These are phyloP conservation scores for Sporothrix variecibatus DNA, from an alignment of 2,329 filamentous ascomycete genomes.

Conservation along the genomic window DNA sequence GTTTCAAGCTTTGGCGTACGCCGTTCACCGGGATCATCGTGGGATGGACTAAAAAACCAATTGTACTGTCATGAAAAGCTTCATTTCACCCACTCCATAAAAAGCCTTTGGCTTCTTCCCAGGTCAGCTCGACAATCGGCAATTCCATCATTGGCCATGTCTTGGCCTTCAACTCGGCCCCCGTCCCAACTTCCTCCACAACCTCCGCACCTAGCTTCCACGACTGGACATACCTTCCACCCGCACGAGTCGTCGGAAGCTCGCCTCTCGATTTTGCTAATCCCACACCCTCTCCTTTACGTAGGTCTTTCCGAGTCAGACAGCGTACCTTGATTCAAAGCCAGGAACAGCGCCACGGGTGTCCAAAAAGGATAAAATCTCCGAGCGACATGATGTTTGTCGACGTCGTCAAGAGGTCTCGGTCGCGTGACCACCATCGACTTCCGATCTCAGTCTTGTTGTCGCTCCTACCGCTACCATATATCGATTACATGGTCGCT, in stretches of 20 bases:
- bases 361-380: slow-evolving; percentile 11
- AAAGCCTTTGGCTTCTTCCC: too few relatives aligned
- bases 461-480: background rate
- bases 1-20: background rate
- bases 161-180: background rate
- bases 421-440: slow-evolving; percentile 5
- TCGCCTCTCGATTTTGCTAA: background rate
- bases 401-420: background rate
- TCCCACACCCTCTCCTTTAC: slow-evolving; percentile 7
- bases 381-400: background rate
- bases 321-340: background rate
- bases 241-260: background rate
- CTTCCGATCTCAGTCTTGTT: background rate
- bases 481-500: background rate
- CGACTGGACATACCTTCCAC: background rate
- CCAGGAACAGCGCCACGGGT: background rate
- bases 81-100: background rate
- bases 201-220: background rate
- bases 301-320: background rate
- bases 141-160: background rate
- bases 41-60: background rate
- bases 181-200: background rate
- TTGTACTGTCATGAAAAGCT: background rate
- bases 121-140: background rate
- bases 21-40: background rate